phyloP scores from a whole-genome alignment of 306 rosid species.

The Gillenia trifoliata region DNA sequence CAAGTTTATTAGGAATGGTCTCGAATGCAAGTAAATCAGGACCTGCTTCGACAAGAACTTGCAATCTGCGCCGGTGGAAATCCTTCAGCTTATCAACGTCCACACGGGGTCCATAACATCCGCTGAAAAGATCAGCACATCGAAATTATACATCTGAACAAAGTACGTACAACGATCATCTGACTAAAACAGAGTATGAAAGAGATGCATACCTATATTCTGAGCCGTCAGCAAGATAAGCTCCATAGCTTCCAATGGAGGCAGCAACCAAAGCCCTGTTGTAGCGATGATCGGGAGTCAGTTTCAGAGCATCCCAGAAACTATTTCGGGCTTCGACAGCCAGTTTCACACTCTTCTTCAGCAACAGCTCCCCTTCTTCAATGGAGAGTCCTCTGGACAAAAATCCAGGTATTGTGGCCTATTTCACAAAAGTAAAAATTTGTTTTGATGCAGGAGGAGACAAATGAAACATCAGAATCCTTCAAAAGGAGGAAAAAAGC shows the following conservation, averaged over 20 bases:
- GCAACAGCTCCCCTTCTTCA: constrained; percentile 60
- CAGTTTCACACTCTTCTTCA: constrained; percentile 64
- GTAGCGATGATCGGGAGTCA: constrained; percentile 37
- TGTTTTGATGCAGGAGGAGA: no score
- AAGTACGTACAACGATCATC: background rate
- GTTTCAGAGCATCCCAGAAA: constrained; percentile 53
- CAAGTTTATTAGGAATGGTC: constrained; percentile 85
- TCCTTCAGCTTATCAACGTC: constrained; percentile 69
- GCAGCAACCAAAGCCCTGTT: constrained; percentile 79
- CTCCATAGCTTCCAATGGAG: constrained; percentile 92
- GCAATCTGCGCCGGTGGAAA: constrained; percentile 84
- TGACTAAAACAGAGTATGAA: no score
- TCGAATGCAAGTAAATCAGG: constrained; percentile 89
- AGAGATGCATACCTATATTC: constrained; percentile 60
- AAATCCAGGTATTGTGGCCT: constrained; percentile 85
- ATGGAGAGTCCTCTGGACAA: constrained; percentile 59
- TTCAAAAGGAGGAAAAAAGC: no score
- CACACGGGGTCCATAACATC: constrained; percentile 60
- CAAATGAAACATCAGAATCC: background rate
- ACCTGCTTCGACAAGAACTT: constrained; percentile 67
- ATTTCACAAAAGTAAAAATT: background rate
- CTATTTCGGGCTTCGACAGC: constrained; percentile 81
- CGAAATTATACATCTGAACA: background rate
- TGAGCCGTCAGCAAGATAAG: constrained; percentile 96
- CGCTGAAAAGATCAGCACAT: constrained; percentile 34